Percentiles rank a stretch among this genome's conserved stretches.
Evolutionary conservation across 2,329 filamentous ascomycete genomes (phyloP).

Genomic region (Ceratocystis alfenasii): DNA sequence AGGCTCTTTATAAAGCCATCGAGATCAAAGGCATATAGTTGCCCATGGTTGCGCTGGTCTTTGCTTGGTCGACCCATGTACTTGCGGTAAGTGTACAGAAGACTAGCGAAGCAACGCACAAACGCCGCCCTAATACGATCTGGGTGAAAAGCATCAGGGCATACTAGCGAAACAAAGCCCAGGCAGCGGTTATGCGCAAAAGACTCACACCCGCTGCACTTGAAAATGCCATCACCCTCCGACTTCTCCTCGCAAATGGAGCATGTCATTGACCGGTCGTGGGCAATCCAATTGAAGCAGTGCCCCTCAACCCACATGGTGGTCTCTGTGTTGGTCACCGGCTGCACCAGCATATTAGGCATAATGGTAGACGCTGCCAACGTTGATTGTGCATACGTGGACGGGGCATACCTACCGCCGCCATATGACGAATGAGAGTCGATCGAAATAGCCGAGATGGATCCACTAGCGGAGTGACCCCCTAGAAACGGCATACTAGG

Average conservation of each 20-base stretch:
- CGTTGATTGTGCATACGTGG: slow-evolving; percentile 75
- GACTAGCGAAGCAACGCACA: slow-evolving; percentile 52
- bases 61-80: slow-evolving; percentile 47
- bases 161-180: slow-evolving; percentile 51
- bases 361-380: slow-evolving; percentile 75
- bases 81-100: slow-evolving; percentile 56
- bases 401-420: slow-evolving; percentile 60
- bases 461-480: slow-evolving; percentile 48
- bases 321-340: slow-evolving; percentile 65
- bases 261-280: slow-evolving; percentile 50
- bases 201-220: slow-evolving; percentile 53
- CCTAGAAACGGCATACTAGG: slow-evolving; percentile 64
- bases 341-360: slow-evolving; percentile 71
- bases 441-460: slow-evolving; percentile 47
- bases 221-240: slow-evolving; percentile 60
- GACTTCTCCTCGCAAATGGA: slow-evolving; percentile 66
- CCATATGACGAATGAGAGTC: slow-evolving; percentile 61
- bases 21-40: slow-evolving; percentile 54
- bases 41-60: slow-evolving; percentile 48
- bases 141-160: slow-evolving; percentile 48
- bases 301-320: slow-evolving; percentile 78
- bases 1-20: slow-evolving; percentile 52
- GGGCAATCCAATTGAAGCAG: slow-evolving; percentile 54
- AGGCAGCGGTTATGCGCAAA: slow-evolving; percentile 49
- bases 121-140: slow-evolving; percentile 53